Evolutionary conservation across 371 early-diverging fungal species (phyloP), one percentile per base, ranked within the genome.

Genomic region (Mortierella sp.): DNA sequence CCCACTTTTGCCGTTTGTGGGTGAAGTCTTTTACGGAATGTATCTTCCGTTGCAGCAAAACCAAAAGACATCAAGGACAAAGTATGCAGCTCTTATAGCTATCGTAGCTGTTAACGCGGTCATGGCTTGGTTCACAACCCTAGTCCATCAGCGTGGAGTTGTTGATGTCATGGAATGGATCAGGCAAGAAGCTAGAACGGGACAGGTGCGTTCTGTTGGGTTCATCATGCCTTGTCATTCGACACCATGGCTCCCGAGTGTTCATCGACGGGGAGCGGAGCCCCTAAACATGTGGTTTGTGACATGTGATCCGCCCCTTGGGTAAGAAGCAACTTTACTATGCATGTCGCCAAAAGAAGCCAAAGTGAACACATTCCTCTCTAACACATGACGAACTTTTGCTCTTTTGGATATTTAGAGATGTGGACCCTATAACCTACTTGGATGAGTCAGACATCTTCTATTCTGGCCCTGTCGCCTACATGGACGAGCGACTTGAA

Each of bases 221-320:
- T 91, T 95, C 57, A 63, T 96, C 39, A 97, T 95, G 95, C 97
- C 98, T 1, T 98, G 98, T 60, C 97, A 98, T 76, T 96, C 96
- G 2, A 96, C 97, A 0, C 98, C 97, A 5, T 95, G 87, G 83
- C 89, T 92, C 49, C 89, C 92, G 28, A 80, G 90, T 54, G 25
- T 96, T 2, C 96, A 96, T 61, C 58, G 61, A 7, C 56, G 65
- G 0, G 48, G 78, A 25, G 25, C 63, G 0, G 9, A 51, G 24
- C 62, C 85, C 27, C 41, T 91, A 13, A 71, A 85, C 5, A 89
- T 94, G 90, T 89, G 93, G 86, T 94, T 94, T 55, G 73, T 98
- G 43, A 91, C 94, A 5, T 98, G 97, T 73, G 94, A 95, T 31
- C 98, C 98, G 8, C 96, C 96, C 2, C 60, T 96, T 8, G 78